Evolutionary conservation across 164 flowering plant genomes (phyloP).

Genomic region (Tinospora cordifolia): DNA sequence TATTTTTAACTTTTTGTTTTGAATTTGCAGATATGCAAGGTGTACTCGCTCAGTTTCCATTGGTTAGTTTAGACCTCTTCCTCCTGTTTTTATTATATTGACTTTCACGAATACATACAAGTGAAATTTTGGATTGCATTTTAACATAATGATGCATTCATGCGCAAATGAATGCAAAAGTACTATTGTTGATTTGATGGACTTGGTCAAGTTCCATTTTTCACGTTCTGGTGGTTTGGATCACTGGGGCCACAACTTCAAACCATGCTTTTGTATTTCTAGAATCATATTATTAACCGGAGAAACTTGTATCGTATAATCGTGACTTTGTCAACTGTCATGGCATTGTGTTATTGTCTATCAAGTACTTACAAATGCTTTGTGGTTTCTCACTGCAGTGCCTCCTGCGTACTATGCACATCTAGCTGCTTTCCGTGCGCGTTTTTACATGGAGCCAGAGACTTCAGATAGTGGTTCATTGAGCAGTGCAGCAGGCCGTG

Average conservation of each 20-base stretch:
- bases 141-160: no score
- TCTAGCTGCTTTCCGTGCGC: conserved; percentile 72
- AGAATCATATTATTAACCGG: no score
- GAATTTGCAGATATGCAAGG: conserved; percentile 55
- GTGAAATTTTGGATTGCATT: no score
- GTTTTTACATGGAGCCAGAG: conserved; percentile 80
- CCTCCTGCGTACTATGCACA: conserved; percentile 87
- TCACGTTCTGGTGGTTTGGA: no score
- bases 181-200: not conserved
- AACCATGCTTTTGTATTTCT: no score
- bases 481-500: conserved; percentile 47
- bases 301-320: no score
- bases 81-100: not conserved
- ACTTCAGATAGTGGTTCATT: conserved; percentile 67
- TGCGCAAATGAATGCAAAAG: no score
- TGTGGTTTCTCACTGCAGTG: conserved; percentile 30
- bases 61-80: conserved; percentile 33
- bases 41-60: conserved; percentile 82
- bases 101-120: not conserved
- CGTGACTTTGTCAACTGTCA: no score
- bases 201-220: no score
- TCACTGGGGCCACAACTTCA: no score
- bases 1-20: not conserved
- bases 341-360: not conserved
- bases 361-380: not conserved